These are phyloP conservation scores for Globisporangium solare DNA, from an alignment of 352 stramenopile species.

Conservation along the genomic window DNA sequence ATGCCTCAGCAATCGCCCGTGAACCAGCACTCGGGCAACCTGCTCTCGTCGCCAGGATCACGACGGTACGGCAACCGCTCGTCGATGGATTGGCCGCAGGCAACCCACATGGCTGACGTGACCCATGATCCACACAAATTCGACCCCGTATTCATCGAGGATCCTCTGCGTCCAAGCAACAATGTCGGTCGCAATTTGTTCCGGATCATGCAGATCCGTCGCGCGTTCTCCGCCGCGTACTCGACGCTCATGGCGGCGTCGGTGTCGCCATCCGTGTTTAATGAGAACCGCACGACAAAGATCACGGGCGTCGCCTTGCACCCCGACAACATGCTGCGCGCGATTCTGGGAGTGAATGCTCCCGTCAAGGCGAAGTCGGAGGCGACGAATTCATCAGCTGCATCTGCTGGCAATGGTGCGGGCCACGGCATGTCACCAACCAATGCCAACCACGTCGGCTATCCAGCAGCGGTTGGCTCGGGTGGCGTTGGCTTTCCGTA, in stretches of 20 bases:
- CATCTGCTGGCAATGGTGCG: not conserved
- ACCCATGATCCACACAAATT: constrained; percentile 88
- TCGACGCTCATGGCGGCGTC: constrained; percentile 59
- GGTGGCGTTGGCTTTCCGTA: constrained; percentile 13
- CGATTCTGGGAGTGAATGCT: constrained; percentile 54
- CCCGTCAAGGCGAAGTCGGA: constrained; percentile 54
- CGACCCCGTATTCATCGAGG: constrained; percentile 94
- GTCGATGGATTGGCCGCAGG: constrained; percentile 50
- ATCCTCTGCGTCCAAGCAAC: constrained; percentile 91
- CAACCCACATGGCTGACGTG: constrained; percentile 39
- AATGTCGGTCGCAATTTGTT: constrained; percentile 97
- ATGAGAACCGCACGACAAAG: constrained; percentile 45
- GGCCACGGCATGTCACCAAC: constrained; percentile 13
- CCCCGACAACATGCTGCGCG: constrained; percentile 73
- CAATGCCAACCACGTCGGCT: constrained; percentile 18
- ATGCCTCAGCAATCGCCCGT: constrained; percentile 38
- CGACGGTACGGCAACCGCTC: constrained; percentile 67
- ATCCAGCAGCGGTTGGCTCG: constrained; percentile 5
- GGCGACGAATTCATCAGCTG: constrained; percentile 1
- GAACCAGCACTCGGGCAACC: constrained; percentile 34
- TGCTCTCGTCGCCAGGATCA: constrained; percentile 53
- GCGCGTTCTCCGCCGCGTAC: constrained; percentile 71
- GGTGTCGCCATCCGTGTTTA: constrained; percentile 46
- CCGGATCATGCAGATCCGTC: constrained; percentile 89
- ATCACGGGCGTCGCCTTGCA: constrained; percentile 68